phyloP scores from a whole-genome alignment of 2,329 filamentous ascomycete species.

The Xylaria sp. region DNA sequence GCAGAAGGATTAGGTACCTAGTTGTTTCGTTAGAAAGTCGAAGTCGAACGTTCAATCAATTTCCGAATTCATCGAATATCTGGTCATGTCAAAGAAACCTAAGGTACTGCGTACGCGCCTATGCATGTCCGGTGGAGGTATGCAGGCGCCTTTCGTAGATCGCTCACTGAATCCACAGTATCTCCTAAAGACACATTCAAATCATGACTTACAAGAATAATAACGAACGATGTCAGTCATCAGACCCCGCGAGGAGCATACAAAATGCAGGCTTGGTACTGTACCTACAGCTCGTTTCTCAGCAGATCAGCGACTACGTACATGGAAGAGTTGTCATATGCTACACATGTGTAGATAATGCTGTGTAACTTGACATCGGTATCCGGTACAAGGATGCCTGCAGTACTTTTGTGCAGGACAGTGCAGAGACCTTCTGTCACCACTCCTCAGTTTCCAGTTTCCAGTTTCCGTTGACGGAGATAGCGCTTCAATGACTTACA shows the following conservation, averaged over 20 bases:
- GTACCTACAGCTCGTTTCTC: background rate
- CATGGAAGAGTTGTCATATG: slow-evolving; percentile 7
- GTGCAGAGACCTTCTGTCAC: slow-evolving; percentile 19
- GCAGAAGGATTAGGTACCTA: background rate
- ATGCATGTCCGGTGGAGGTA: background rate
- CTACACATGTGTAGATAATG: slow-evolving; percentile 15
- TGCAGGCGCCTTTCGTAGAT: slow-evolving; percentile 1
- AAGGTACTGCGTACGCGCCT: background rate
- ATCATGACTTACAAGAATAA: background rate
- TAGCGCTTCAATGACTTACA: background rate
- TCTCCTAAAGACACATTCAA: background rate
- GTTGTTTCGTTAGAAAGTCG: background rate
- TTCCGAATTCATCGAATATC: background rate
- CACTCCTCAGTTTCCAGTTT: background rate
- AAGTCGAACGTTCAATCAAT: background rate
- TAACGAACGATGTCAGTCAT: slow-evolving; percentile 1
- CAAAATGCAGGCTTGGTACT: background rate
- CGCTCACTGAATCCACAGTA: background rate
- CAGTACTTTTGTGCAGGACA: slow-evolving; percentile 16
- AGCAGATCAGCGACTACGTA: background rate
- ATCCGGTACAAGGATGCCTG: slow-evolving; percentile 28
- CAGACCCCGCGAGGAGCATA: background rate
- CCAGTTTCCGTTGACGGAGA: background rate
- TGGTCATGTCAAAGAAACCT: background rate
- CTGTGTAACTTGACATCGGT: slow-evolving; percentile 28